phyloP scores from a whole-genome alignment of 1,284 basidiomycete species.

The Hypsizygus ulmarius region DNA sequence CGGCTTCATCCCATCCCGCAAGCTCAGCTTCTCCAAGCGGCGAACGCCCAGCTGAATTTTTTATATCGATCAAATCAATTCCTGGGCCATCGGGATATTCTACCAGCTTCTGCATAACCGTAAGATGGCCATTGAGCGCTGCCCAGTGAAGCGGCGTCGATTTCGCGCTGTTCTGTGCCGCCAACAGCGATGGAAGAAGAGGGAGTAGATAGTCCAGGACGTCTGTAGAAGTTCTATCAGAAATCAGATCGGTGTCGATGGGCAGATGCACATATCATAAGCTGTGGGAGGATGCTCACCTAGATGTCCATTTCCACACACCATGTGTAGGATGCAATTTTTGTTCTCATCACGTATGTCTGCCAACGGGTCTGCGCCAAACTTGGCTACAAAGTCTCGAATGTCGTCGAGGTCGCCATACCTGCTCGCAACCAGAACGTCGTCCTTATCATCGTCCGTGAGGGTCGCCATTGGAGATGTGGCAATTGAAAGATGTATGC shows the following conservation, averaged over 20 bases:
- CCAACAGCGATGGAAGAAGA: conserved; percentile 55
- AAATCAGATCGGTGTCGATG: conserved; percentile 33
- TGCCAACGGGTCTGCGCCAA: conserved; percentile 54
- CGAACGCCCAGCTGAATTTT: conserved; percentile 66
- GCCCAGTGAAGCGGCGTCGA: conserved; percentile 91
- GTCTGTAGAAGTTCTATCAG: conserved; percentile 55
- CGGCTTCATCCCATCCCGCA: conserved; percentile 76
- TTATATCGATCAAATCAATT: conserved; percentile 65
- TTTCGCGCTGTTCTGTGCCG: conserved; percentile 61
- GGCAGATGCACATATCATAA: conserved; percentile 6
- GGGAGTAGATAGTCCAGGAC: conserved; percentile 70
- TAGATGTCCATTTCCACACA: conserved; percentile 80
- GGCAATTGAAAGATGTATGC: too few relatives aligned
- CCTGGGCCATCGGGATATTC: conserved; percentile 56
- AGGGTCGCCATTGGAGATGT: conserved; percentile 25
- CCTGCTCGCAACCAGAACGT: conserved; percentile 78
- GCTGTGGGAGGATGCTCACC: conserved; percentile 46
- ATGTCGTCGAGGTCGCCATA: conserved; percentile 85
- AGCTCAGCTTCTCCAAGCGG: conserved; percentile 76
- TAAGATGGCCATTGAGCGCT: conserved; percentile 75
- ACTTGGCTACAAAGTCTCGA: conserved; percentile 58
- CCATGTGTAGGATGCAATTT: conserved; percentile 83
- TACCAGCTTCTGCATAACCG: conserved; percentile 65
- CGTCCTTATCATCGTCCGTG: conserved; percentile 65
- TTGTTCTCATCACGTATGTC: conserved; percentile 68